These are phyloP conservation scores for Magnaporthiopsis rhizophila DNA, from an alignment of 2,329 filamentous ascomycete genomes.

Conservation along the genomic window DNA sequence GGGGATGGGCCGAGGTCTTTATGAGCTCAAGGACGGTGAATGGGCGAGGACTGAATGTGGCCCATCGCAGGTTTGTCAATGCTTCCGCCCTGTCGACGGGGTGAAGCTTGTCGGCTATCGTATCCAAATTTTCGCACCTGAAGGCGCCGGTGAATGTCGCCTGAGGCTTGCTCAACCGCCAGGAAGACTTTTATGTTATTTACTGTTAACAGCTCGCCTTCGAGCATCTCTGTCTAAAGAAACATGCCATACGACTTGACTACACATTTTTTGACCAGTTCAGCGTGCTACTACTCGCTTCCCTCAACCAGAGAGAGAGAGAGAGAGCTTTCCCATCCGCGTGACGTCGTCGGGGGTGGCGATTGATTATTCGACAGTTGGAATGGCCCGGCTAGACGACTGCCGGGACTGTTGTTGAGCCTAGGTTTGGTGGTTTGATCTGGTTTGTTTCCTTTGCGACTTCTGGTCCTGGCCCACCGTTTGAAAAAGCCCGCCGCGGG, in stretches of 20 bases:
- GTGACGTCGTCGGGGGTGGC: neutral
- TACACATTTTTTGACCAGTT: neutral
- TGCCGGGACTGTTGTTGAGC: neutral
- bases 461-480: too few species aligned
- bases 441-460: too few species aligned
- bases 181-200: neutral
- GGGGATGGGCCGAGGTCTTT: neutral
- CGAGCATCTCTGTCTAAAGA: conserved; percentile 2
- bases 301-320: too few species aligned
- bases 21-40: neutral
- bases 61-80: neutral
- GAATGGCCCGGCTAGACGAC: neutral
- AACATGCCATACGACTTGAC: neutral
- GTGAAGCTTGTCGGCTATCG: neutral
- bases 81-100: neutral
- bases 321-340: neutral
- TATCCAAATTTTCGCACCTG: neutral
- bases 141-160: neutral
- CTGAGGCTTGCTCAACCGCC: neutral
- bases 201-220: neutral
- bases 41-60: neutral
- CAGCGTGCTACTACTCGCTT: neutral
- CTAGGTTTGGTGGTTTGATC: too few species aligned
- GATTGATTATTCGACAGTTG: neutral
- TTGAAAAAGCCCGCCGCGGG: too few species aligned